Evolutionary conservation across 306 rosid genomes (phyloP).

Genomic region (Pachyrhizus erosus): DNA sequence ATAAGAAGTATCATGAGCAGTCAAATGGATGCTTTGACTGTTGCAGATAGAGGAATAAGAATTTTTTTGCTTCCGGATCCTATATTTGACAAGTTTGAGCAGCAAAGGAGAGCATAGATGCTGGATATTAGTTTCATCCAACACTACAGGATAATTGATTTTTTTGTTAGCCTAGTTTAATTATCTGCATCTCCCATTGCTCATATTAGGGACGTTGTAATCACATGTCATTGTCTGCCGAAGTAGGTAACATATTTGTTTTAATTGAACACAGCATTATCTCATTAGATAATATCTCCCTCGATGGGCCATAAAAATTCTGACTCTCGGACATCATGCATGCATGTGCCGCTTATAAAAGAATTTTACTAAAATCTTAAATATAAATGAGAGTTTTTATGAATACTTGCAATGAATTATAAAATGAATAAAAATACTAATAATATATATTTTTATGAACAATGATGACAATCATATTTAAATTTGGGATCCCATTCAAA

Average conservation of each 20-base stretch:
- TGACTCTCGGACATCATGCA: no score
- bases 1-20: constrained; percentile 65
- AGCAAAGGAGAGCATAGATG: constrained; percentile 41
- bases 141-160: background rate
- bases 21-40: constrained; percentile 62
- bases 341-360: background rate
- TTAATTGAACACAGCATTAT: background rate
- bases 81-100: constrained; percentile 53
- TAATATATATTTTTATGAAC: no score
- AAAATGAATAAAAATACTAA: no score
- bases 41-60: constrained; percentile 47
- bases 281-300: background rate
- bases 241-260: background rate
- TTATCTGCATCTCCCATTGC: constrained; percentile 35
- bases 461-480: no score
- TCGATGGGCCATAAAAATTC: no score
- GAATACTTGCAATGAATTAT: background rate
- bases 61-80: constrained; percentile 75
- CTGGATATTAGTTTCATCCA: constrained; percentile 20
- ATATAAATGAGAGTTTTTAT: background rate
- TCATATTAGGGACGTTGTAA: constrained; percentile 10
- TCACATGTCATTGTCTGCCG: background rate
- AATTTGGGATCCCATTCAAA: no score
- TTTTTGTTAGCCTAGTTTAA: background rate
- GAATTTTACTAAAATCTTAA: background rate